These are phyloP conservation scores for Persicaria maculosa DNA, from an alignment of 148 eudicot species.

Conservation along the genomic window DNA sequence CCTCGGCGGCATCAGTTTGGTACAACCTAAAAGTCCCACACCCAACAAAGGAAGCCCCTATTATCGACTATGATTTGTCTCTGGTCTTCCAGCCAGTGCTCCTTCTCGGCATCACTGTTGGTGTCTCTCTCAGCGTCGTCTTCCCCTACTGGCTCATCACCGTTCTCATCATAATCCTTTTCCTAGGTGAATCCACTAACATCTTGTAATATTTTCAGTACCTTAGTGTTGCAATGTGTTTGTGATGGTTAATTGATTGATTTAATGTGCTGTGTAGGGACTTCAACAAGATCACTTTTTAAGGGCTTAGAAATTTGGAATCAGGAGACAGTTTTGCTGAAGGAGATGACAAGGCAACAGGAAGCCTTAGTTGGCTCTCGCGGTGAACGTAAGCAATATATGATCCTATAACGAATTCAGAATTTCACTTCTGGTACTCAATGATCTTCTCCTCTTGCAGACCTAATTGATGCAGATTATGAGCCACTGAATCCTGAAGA, in stretches of 20 bases:
- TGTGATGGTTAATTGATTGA: background rate
- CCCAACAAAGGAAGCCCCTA: slow-evolving; percentile 82
- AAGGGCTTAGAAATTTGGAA: slow-evolving; percentile 92
- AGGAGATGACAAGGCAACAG: slow-evolving; percentile 39
- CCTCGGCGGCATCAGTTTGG: slow-evolving; percentile 89
- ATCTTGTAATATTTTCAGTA: background rate
- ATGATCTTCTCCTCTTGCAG: slow-evolving; percentile 34
- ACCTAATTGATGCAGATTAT: slow-evolving; percentile 56
- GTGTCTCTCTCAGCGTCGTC: slow-evolving; percentile 81
- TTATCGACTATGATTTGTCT: slow-evolving; percentile 87
- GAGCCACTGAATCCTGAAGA: slow-evolving; percentile 55
- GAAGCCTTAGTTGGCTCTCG: slow-evolving; percentile 48
- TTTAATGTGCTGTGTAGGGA: slow-evolving; percentile 38
- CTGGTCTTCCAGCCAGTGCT: slow-evolving; percentile 93
- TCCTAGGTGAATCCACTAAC: slow-evolving; percentile 44
- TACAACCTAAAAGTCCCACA: slow-evolving; percentile 86
- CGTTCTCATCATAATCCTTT: slow-evolving; percentile 76
- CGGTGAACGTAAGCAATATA: slow-evolving; percentile 65
- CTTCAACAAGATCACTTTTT: slow-evolving; percentile 72
- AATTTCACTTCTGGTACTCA: background rate
- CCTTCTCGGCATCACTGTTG: slow-evolving; percentile 89
- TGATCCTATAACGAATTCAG: background rate
- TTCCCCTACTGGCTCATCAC: slow-evolving; percentile 98
- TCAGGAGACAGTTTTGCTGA: slow-evolving; percentile 79
- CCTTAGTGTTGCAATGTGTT: background rate